Evolutionary conservation across 495 filamentous ascomycete species (phyloP).

Genomic region (Hyaloscypha variabilis): DNA sequence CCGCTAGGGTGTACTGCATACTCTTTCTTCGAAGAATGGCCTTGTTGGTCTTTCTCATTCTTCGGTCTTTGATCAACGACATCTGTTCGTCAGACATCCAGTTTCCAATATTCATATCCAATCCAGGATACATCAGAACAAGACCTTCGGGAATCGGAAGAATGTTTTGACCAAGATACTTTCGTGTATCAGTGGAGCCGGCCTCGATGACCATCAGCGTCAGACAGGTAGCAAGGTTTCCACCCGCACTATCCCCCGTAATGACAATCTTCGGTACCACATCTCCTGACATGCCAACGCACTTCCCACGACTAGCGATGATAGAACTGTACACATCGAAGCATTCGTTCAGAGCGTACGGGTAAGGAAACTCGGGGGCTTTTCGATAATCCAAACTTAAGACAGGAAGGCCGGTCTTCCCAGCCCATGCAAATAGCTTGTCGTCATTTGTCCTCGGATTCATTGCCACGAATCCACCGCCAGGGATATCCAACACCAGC

Average conservation of each 20-base stretch:
- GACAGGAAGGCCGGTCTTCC: slow-evolving; percentile 79
- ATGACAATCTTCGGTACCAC: slow-evolving; percentile 73
- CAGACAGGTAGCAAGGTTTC: slow-evolving; percentile 82
- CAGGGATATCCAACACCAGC: slow-evolving; percentile 89
- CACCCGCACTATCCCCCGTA: slow-evolving; percentile 91
- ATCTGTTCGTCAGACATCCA: slow-evolving; percentile 99
- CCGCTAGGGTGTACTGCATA: slow-evolving; percentile 57
- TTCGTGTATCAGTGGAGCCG: slow-evolving; percentile 53
- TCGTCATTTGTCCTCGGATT: slow-evolving; percentile 88
- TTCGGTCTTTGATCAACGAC: slow-evolving; percentile 85
- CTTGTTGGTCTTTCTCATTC: slow-evolving; percentile 74
- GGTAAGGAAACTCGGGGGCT: slow-evolving; percentile 93
- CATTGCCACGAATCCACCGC: slow-evolving; percentile 97
- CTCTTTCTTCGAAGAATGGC: slow-evolving; percentile 77
- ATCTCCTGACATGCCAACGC: slow-evolving; percentile 79
- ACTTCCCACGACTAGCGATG: slow-evolving; percentile 73
- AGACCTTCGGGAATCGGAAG: slow-evolving; percentile 82
- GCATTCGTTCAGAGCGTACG: slow-evolving; percentile 93
- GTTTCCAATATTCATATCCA: slow-evolving; percentile 97
- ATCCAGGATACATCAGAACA: slow-evolving; percentile 82
- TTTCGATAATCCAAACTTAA: slow-evolving; percentile 93
- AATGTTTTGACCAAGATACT: slow-evolving; percentile 57
- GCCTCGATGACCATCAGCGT: slow-evolving; percentile 87
- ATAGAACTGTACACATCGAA: slow-evolving; percentile 91
- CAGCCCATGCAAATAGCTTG: slow-evolving; percentile 88